Evolutionary conservation across 2,329 filamentous ascomycete species (phyloP), one percentile per base, ranked within the genome.

Genomic region (Coniosporium tulheliwenetii): DNA sequence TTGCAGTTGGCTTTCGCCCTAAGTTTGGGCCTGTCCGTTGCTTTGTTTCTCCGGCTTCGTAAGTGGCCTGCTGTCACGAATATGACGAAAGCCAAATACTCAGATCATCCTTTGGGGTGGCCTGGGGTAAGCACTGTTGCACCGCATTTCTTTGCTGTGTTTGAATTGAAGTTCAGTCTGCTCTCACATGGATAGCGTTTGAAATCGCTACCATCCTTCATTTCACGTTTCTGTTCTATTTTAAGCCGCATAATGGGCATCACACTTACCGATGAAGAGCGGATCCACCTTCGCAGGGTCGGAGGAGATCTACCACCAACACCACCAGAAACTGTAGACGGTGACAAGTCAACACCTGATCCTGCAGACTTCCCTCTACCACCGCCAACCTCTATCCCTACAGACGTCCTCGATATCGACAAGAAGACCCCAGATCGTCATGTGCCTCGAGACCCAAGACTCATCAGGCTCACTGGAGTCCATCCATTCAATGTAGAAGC

Each of bases 401-500:
- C 71, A 38, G 62, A 70, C 35, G 73, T 91, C 10, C 66, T 93
- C 5, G 67, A 77, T n/a, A 62, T 84, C 52, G 86, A 94, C 55
- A 67, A 82, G 47, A 80, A 81, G 46, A 95, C 86, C 0, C 87
- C 87, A 8, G 87, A 95, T 54, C 67, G 62, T 48, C 84, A 89
- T 65, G 82, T 95, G 14, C 70, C 78, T 15, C 71, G 87, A 56
- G 86, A 94, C 60, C 69, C 81, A 1, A 73, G 86, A 34, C 67
- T 95, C 12, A 91, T 95, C 47, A 74, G 87, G 39, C 66, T 95
- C 10, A 95, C 87, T 9, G 87, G 87, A 16, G 73, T 84, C 5
- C 87, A 94, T 58, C 87, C 87, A 1, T 93, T 93, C 66, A 95
- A 95, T 51, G 80, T 83, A 38, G 87, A 95, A 60, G 73, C 87